Evolutionary conservation across 768 basidiomycete genomes (phyloP), one percentile per base, ranked within the genome.

Genomic region (Cyclocybe cylindracea): DNA sequence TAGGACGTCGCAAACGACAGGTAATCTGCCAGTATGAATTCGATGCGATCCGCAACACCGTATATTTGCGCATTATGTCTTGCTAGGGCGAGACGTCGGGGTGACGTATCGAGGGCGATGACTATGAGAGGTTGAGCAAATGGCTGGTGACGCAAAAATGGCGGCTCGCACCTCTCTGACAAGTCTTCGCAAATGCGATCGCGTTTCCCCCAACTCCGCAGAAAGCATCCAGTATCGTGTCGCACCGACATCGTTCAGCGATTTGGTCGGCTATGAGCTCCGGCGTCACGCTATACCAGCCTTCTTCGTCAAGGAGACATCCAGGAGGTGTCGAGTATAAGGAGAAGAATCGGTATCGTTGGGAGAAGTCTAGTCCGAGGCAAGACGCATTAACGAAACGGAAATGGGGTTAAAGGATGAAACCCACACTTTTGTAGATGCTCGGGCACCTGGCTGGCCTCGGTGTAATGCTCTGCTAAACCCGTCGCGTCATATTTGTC

Each of bases 251-350:
- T 18, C 95, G 77, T 58, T 96, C 89, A 0, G 97, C 96, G 40
- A 98, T 98, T 66, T 93, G 94, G 53, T 82, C 70, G 7, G 95
- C 97, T n/a, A 99, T 84, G 36, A 78, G 78, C 62, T 98, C 94
- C 0, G 97, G 96, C 0, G 97, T 99, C 52, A 98, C 87, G 55
- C 90, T 94, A 70, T 89, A 98, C 96, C 95, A 98, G n/a, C 96
- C 96, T 66, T 96, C 93, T 58, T 90, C 84, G 57, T 98, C 97
- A 9, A 98, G 73, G 2, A 97, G 76, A 64, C 94, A 92, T 0
- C 94, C 94, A 0, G 78, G 76, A 9, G 69, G 67, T 13, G 84
- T 68, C 19, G 85, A 80, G 59, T 93, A 94, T 31, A 83, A 70
- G 0, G 89, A 89, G 66, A 98, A 94, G 57, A 83, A 86, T 1